Evolutionary conservation across 2,329 filamentous ascomycete genomes (phyloP), one percentile per base, ranked within the genome.

Genomic region (Myriangium duriaei): DNA sequence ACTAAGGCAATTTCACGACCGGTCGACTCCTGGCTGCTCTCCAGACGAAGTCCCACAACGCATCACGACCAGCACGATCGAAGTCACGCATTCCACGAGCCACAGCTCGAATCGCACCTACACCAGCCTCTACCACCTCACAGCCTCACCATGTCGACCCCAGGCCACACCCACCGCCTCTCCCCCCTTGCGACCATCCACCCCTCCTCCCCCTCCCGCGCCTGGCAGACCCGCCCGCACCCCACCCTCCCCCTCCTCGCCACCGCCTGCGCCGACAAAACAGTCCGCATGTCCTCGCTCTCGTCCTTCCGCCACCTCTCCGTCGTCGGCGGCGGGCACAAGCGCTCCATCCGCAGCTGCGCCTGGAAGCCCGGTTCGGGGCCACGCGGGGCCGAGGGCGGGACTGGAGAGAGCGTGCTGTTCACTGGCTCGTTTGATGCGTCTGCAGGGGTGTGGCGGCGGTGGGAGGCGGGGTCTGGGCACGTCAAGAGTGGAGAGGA

Each of bases 341-440:
- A 85, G 49, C 81, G 91, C 40, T 91, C 81, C 50, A 77, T 98
- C n/a, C 76, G 91, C 39, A 76, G 76, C 34, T 76, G 79, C 13
- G 79, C 84, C 26, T 98, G 91, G 91, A 93, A 93, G 61, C 86
- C 87, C 0, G 69, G 71, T 9, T 50, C 47, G 1, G 44, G 41
- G 1, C 39, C 43, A 14, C n/a, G 33, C 29, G 34, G 40, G 15
- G 12, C 30, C 29, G 34, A 39, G 12, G 21, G 21, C 7, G 61
- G 74, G 30, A 63, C 69, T 11, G 70, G 67, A 13, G 74, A 78
- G 54, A 78, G 82, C 40, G 84, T 88, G 31, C 72, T 96, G 11
- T 87, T 88, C 4, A 94, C 87, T 0, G 91, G 85, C 3, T 91
- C 81, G 56, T 98, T 98, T 56, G 91, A 98, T 59, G 80, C 84